Percentiles rank a stretch among this genome's conserved stretches.
Evolutionary conservation across 2,329 filamentous ascomycete species (phyloP).

Genomic region (Cercospora berteroae): DNA sequence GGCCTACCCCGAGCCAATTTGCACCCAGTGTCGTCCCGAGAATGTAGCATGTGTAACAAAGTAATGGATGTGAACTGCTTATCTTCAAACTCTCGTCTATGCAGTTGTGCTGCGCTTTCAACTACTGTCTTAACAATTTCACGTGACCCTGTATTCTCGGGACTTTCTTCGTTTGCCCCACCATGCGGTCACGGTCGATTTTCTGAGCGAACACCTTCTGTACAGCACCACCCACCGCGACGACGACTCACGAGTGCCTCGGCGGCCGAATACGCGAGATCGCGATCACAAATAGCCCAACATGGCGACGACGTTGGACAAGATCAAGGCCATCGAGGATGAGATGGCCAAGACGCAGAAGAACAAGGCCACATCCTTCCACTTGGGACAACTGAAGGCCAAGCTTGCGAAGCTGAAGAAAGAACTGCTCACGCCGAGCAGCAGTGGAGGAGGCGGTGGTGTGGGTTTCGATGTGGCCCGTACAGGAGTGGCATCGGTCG

Average conservation of each 20-base stretch:
- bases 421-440: constrained; percentile 82
- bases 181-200: neutral
- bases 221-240: neutral
- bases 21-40: constrained; percentile 6
- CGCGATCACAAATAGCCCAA: constrained; percentile 14
- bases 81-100: neutral
- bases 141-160: neutral
- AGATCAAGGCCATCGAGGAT: constrained; percentile 97
- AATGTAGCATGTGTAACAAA: constrained; percentile 5
- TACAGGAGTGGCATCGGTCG: constrained; percentile 94
- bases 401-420: constrained; percentile 97
- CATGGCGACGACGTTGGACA: constrained; percentile 97
- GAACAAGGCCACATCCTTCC: constrained; percentile 39
- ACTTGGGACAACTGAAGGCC: constrained; percentile 79
- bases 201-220: neutral
- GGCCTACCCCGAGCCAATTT: neutral
- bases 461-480: constrained; percentile 96
- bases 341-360: constrained; percentile 98
- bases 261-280: neutral
- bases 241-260: neutral
- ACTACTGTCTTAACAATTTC: neutral
- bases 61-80: neutral
- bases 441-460: constrained; percentile 71
- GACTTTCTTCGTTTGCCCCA: neutral
- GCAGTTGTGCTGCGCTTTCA: neutral